Base-by-base conservation (phyloP, 2,329 filamentous ascomycete species). In the Colletotrichum horii region DNA sequence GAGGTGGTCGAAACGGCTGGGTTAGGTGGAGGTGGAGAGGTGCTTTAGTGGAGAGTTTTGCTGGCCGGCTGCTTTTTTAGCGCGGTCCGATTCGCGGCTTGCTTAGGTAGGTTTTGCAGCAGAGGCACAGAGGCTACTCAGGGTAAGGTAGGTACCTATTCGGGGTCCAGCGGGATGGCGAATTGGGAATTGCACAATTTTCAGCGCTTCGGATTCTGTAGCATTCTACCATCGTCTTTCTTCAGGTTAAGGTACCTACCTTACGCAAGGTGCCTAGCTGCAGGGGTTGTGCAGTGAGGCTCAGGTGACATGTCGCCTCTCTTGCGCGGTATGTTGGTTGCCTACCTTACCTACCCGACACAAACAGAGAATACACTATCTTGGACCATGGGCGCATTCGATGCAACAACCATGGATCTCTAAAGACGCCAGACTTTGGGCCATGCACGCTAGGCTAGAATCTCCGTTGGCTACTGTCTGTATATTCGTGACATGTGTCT, bases 1-100 rank as follows among this genome's bases (percentile, higher is more conserved):
- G 70, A 73, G 73, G 73, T 75, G 73, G 73, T 75, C 73, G 72
- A 65, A 75, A 75, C 70, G 73, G 70, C 48, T 71, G 34, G 67
- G 67, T 66, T 66, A 66, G 56, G 64, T 28, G 69, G 62, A 75
- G 73, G 73, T 72, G 73, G 72, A 61, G 71, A 34, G 65, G 30
- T 67, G 24, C 64, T 48, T 69, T 24, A 58, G 52, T 68, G 66
- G 66, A 52, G 26, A 55, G 43, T 36, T 15, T 22, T 16, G 22
- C 24, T 66, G 58, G 58, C 28, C 28, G 19, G 58, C 14, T 19
- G 28, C 28, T 34, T 61, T 64, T 58, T 61, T 62, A 22, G 43
- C 65, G 65, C 30, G 52, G 66, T 68, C 67, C 67, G 30, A 56
- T 36, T 66, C 15, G 60, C 69, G 32, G 48, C 61, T 55, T 61